Evolutionary conservation across 169 alveolate genomes (phyloP).

Genomic region (Plasmodium gaboni): DNA sequence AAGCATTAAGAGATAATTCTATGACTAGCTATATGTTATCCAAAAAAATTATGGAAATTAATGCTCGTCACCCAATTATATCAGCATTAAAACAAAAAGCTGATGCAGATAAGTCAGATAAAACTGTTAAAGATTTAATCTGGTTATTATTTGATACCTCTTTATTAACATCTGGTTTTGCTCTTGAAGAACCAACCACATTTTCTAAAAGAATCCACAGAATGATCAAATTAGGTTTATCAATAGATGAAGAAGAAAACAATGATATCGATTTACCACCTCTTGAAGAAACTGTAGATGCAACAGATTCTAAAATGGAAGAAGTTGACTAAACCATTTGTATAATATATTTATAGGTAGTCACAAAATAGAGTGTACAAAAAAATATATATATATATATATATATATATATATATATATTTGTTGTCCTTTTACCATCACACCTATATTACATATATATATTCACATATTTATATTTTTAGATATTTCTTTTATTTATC

Average conservation of each 20-base stretch:
- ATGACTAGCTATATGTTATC: slow-evolving; percentile 97
- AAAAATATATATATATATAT: not conserved
- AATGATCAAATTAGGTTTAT: slow-evolving; percentile 99
- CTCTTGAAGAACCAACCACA: slow-evolving; percentile 99
- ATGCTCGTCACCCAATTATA: slow-evolving; percentile 98
- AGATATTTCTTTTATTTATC: too few species aligned
- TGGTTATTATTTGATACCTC: slow-evolving; percentile 99
- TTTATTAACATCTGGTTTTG: slow-evolving; percentile 98
- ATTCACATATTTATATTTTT: too few species aligned
- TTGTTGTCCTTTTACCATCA: too few species aligned
- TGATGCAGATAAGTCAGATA: slow-evolving; percentile 97
- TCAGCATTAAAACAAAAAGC: slow-evolving; percentile 96
- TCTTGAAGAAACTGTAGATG: slow-evolving; percentile 90
- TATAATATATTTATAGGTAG: not conserved
- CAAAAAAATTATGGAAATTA: slow-evolving; percentile 99
- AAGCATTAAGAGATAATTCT: slow-evolving; percentile 98
- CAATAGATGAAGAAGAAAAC: slow-evolving; percentile 96
- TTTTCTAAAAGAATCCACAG: slow-evolving; percentile 99
- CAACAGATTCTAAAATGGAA: slow-evolving; percentile 96
- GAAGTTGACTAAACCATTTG: slow-evolving; percentile 93
- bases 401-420: too few species aligned
- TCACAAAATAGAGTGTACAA: not conserved
- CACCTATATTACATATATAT: too few species aligned
- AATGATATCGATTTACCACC: slow-evolving; percentile 93
- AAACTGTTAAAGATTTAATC: slow-evolving; percentile 98